Percentiles rank a stretch among this genome's conserved stretches.
These are phyloP conservation scores for Cryoendolithus antarcticus DNA, from an alignment of 2,329 filamentous ascomycete species.

Conservation along the genomic window DNA sequence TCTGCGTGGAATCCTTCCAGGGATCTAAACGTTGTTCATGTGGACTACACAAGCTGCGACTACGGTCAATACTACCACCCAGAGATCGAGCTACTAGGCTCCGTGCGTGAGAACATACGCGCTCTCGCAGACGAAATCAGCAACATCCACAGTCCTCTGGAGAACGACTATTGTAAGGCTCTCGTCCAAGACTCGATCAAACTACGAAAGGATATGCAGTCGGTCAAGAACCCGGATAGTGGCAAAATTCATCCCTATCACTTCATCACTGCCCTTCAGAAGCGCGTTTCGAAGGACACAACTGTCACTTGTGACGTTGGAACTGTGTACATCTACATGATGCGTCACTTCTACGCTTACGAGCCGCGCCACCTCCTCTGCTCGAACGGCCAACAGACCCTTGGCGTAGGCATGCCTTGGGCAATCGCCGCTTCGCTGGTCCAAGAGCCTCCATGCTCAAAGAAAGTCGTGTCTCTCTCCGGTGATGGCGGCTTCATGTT, in stretches of 20 bases:
- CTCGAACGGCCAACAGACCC: slow-evolving; percentile 38
- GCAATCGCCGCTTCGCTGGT: slow-evolving; percentile 35
- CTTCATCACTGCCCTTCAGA: slow-evolving; percentile 34
- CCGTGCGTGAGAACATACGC: slow-evolving; percentile 29
- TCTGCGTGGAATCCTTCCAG: slow-evolving; percentile 32
- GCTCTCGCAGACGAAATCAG: slow-evolving; percentile 23
- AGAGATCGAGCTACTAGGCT: slow-evolving; percentile 31
- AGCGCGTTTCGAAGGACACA: slow-evolving; percentile 27
- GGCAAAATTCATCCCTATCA: slow-evolving; percentile 33
- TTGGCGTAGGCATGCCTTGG: slow-evolving; percentile 37
- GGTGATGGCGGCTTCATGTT: slow-evolving; percentile 41
- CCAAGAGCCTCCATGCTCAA: slow-evolving; percentile 30
- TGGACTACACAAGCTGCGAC: slow-evolving; percentile 31
- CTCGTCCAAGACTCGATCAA: slow-evolving; percentile 26
- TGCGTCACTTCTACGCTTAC: slow-evolving; percentile 34
- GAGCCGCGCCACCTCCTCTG: slow-evolving; percentile 33
- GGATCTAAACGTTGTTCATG: slow-evolving; percentile 30
- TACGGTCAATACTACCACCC: slow-evolving; percentile 32
- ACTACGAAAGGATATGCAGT: slow-evolving; percentile 20
- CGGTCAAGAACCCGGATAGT: slow-evolving; percentile 10
- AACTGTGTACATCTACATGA: slow-evolving; percentile 39
- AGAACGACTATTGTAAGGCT: slow-evolving; percentile 23
- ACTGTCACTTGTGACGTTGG: slow-evolving; percentile 36
- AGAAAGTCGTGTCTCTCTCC: slow-evolving; percentile 34
- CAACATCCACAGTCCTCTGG: slow-evolving; percentile 23